Evolutionary conservation across 257 asterid genomes (phyloP).

Genomic region (Prunella vulgaris): DNA sequence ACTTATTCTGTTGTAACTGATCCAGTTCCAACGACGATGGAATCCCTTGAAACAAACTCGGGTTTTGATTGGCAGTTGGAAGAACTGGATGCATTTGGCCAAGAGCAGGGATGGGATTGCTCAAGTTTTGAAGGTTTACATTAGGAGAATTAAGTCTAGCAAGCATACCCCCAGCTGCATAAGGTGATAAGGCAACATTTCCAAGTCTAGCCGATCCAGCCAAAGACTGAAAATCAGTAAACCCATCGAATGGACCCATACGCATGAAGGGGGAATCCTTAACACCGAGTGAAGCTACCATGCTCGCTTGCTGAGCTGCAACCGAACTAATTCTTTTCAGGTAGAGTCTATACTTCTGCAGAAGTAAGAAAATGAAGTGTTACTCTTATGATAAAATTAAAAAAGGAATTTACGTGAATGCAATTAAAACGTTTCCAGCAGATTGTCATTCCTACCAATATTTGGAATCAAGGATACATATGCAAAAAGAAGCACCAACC

Average conservation of each 20-base stretch:
- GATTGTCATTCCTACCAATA: neutral
- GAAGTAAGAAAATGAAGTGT: conserved; percentile 2
- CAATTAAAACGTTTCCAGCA: too few species aligned
- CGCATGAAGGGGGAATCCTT: conserved; percentile 75
- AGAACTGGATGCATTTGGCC: conserved; percentile 47
- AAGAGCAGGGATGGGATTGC: conserved; percentile 33
- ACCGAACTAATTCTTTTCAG: conserved; percentile 61
- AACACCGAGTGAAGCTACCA: conserved; percentile 76
- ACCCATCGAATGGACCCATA: conserved; percentile 56
- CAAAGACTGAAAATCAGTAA: conserved; percentile 60
- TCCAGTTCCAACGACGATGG: conserved; percentile 66
- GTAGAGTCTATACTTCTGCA: conserved; percentile 68
- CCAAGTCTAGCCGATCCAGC: conserved; percentile 57
- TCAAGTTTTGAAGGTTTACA: conserved; percentile 42
- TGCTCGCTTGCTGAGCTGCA: conserved; percentile 78
- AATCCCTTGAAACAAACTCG: conserved; percentile 59
- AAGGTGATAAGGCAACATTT: conserved; percentile 48
- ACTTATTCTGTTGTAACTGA: conserved; percentile 55
- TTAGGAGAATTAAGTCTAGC: conserved; percentile 67
- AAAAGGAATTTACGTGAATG: neutral
- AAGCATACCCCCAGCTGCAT: conserved; percentile 51
- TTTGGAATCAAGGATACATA: neutral
- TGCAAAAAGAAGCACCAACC: neutral
- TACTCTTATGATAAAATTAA: conserved; percentile 5
- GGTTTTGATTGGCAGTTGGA: conserved; percentile 40